phyloP scores from a whole-genome alignment of 768 basidiomycete species.

The Antrodiella citrinella region DNA sequence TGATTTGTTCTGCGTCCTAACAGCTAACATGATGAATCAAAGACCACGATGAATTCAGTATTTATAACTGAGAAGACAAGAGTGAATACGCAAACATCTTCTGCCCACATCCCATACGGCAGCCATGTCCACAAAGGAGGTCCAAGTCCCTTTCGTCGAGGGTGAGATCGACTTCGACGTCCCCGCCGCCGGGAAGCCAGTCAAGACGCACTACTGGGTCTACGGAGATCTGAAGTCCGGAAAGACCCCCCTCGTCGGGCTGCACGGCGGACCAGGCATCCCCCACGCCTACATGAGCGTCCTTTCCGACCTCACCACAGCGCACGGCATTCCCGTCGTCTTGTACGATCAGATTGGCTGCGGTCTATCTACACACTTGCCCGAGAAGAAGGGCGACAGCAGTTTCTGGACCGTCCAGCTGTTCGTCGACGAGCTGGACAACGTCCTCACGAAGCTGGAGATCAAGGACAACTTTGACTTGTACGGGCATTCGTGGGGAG shows the following conservation, averaged over 20 bases:
- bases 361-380: constrained; percentile 36
- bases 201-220: constrained; percentile 37
- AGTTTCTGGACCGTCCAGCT: constrained; percentile 39
- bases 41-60: background rate
- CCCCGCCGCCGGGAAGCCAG: constrained; percentile 16
- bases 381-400: constrained; percentile 21
- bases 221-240: constrained; percentile 30
- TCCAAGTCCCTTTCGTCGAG: background rate
- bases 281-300: constrained; percentile 34
- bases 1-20: background rate
- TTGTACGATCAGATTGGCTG: constrained; percentile 47
- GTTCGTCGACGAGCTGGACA: constrained; percentile 47
- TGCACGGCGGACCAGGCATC: constrained; percentile 43
- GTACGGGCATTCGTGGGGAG: constrained; percentile 53
- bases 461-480: constrained; percentile 34
- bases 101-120: background rate
- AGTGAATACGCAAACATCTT: background rate
- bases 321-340: constrained; percentile 30
- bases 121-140: background rate
- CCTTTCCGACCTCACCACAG: constrained; percentile 24
- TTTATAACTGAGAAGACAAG: background rate
- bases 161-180: constrained; percentile 9
- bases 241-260: constrained; percentile 28
- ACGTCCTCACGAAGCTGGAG: constrained; percentile 34
- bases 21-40: background rate